phyloP scores from a whole-genome alignment of 768 basidiomycete species.

The Cyathus striatus region DNA sequence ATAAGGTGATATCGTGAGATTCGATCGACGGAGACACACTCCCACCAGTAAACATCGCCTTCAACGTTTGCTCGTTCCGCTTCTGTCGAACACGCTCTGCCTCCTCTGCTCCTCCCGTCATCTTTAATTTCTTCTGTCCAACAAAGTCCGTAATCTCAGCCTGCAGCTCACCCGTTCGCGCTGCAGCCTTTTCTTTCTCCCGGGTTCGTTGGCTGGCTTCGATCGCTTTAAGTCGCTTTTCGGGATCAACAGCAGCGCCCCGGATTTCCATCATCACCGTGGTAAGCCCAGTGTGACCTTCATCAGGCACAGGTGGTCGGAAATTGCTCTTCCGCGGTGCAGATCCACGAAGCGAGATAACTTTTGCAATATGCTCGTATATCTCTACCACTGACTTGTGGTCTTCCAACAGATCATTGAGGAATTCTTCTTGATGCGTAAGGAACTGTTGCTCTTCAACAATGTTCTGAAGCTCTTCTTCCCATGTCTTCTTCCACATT shows the following conservation, averaged over 20 bases:
- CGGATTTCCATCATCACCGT: slow-evolving; percentile 91
- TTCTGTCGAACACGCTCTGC: slow-evolving; percentile 82
- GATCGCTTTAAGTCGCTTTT: slow-evolving; percentile 86
- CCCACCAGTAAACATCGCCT: slow-evolving; percentile 70
- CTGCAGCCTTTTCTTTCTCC: slow-evolving; percentile 62
- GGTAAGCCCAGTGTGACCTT: slow-evolving; percentile 59
- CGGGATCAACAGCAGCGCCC: slow-evolving; percentile 76
- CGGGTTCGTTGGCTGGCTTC: slow-evolving; percentile 80
- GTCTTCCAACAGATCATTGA: slow-evolving; percentile 85
- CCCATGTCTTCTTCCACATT: slow-evolving; percentile 99
- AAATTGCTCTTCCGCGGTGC: slow-evolving; percentile 34
- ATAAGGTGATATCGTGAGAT: background rate
- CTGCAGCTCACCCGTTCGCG: slow-evolving; percentile 77
- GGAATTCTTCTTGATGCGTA: slow-evolving; percentile 87
- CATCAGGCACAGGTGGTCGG: slow-evolving; percentile 59
- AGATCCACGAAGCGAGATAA: slow-evolving; percentile 64
- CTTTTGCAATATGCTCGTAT: slow-evolving; percentile 88
- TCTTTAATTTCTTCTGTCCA: slow-evolving; percentile 78
- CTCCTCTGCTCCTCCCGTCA: slow-evolving; percentile 95
- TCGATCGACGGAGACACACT: slow-evolving; percentile 1
- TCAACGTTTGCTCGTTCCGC: slow-evolving; percentile 78
- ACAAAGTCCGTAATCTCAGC: slow-evolving; percentile 86
- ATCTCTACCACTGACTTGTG: slow-evolving; percentile 85
- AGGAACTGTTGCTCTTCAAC: slow-evolving; percentile 96
- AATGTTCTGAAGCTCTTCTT: slow-evolving; percentile 91